Conservation (phyloP, 2,329 filamentous ascomycete species). For the Fusarium brachygibbosum region DNA sequence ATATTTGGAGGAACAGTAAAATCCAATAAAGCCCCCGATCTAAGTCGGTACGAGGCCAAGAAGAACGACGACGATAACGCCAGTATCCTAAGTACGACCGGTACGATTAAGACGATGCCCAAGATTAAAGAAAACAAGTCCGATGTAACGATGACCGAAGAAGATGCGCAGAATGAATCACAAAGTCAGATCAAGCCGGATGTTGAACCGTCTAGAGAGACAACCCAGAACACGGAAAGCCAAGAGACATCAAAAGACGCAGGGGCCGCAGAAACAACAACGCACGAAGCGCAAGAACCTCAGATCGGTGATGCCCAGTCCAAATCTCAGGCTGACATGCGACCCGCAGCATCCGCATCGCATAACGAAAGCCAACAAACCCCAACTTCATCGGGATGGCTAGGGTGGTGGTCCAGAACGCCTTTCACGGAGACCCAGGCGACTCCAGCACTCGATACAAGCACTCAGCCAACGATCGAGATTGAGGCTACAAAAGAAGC, state of each 20-base stretch:
- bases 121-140: constrained; percentile 48
- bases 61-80: constrained; percentile 52
- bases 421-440: constrained; percentile 47
- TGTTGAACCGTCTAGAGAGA: constrained; percentile 9
- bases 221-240: constrained; percentile 4
- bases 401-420: constrained; percentile 64
- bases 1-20: constrained; percentile 69
- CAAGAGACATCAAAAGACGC: constrained; percentile 12
- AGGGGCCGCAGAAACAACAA: constrained; percentile 4
- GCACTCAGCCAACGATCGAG: constrained; percentile 34
- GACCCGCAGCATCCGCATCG: constrained; percentile 4
- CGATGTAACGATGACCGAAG: constrained; percentile 33
- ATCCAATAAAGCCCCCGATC: constrained; percentile 61
- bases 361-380: constrained; percentile 31
- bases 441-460: constrained; percentile 5
- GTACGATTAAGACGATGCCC: constrained; percentile 41
- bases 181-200: constrained; percentile 17
- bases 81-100: constrained; percentile 50
- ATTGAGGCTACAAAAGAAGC: constrained; percentile 29
- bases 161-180: constrained; percentile 27
- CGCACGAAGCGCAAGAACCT: constrained; percentile 15
- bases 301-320: constrained; percentile 10
- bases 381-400: constrained; percentile 63
- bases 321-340: constrained; percentile 6
- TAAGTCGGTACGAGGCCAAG: constrained; percentile 65